Evolutionary conservation across 495 filamentous ascomycete genomes (phyloP).

Genomic region (Pyrenopolyporus hunteri): DNA sequence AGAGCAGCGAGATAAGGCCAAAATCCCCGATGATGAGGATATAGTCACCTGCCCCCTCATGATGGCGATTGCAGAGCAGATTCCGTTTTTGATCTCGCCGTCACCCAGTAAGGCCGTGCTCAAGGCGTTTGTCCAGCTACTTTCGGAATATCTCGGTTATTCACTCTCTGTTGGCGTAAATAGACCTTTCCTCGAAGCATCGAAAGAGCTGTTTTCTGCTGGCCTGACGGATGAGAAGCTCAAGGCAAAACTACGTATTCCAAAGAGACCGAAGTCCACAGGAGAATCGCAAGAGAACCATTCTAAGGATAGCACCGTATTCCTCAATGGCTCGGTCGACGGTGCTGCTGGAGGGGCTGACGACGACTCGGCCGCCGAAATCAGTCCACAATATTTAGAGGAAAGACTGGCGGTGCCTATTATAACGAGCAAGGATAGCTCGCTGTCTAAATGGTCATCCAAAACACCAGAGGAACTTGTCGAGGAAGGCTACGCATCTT

Average conservation of each 20-base stretch:
- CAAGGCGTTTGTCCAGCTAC: slow-evolving; percentile 29
- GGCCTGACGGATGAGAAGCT: slow-evolving; percentile 30
- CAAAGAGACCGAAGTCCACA: slow-evolving; percentile 7
- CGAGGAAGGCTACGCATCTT: slow-evolving; percentile 70
- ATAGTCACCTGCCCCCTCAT: slow-evolving; percentile 59
- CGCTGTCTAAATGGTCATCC: slow-evolving; percentile 69
- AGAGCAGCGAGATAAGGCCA: slow-evolving; percentile 41
- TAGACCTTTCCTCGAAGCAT: slow-evolving; percentile 24
- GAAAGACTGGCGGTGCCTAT: slow-evolving; percentile 44
- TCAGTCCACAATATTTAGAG: slow-evolving; percentile 41
- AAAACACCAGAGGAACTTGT: slow-evolving; percentile 76
- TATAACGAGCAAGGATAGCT: slow-evolving; percentile 58
- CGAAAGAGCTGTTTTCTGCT: slow-evolving; percentile 22
- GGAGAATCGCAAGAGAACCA: neutral
- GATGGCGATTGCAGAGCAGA: slow-evolving; percentile 74
- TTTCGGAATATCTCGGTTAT: slow-evolving; percentile 34
- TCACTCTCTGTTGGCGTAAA: slow-evolving; percentile 33
- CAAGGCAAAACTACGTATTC: slow-evolving; percentile 20
- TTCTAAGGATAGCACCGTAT: neutral
- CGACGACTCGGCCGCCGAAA: neutral
- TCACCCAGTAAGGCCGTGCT: slow-evolving; percentile 24
- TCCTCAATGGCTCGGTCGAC: neutral
- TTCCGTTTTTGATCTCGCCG: slow-evolving; percentile 68
- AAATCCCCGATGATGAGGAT: slow-evolving; percentile 22
- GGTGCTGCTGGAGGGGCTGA: neutral